Conservation (phyloP, 257 asterid species). For the Przewalskia tangutica region DNA sequence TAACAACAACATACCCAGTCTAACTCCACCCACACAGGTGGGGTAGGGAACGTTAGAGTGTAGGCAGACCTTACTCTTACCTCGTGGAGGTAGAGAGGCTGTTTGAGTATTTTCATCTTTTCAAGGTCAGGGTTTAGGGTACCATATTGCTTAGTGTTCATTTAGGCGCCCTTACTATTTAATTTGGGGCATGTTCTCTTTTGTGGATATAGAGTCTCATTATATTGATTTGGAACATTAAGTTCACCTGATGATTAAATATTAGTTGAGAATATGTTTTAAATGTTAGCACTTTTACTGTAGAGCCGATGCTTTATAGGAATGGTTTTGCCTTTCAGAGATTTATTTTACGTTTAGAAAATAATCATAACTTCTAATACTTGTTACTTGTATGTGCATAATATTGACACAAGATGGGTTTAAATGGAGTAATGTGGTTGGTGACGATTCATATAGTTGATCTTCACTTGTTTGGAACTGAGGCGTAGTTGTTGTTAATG, state of each 20-base stretch:
- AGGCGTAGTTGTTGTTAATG: not conserved
- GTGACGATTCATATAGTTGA: not conserved
- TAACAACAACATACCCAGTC: not conserved
- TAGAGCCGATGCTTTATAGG: not conserved
- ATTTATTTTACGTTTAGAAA: not conserved
- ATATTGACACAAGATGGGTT: not conserved
- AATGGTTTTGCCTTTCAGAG: not conserved
- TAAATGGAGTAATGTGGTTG: not conserved
- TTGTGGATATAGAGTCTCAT: not conserved
- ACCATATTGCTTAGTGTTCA: not conserved
- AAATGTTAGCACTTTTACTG: not conserved
- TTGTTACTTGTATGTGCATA: too few species aligned
- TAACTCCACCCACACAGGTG: too few species aligned
- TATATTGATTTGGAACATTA: not conserved
- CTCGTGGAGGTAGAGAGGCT: too few species aligned
- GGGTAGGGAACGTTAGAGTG: too few species aligned
- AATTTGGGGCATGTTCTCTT: not conserved
- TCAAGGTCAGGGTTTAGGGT: not conserved
- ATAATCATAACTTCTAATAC: not conserved
- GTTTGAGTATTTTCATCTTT: not conserved
- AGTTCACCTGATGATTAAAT: not conserved
- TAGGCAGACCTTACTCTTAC: too few species aligned
- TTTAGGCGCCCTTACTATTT: not conserved
- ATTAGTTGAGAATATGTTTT: not conserved
- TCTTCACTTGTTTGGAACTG: not conserved